A percentile compares a stretch with the other conserved stretches of the same genome.
phyloP scores from a whole-genome alignment of 139 green algal species.

The Gonium pectorale region DNA sequence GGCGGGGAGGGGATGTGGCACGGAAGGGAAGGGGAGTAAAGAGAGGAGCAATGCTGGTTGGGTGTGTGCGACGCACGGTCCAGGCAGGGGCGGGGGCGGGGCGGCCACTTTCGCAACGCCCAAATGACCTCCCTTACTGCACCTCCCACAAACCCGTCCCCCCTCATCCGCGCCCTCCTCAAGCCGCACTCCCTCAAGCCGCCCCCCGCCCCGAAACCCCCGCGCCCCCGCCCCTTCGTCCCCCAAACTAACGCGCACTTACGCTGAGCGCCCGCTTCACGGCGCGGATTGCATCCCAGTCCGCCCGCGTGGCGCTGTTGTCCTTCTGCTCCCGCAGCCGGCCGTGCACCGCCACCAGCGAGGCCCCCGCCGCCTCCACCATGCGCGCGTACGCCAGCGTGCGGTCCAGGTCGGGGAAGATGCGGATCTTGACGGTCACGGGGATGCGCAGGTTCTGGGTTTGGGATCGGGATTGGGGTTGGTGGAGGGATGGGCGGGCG shows the following conservation, averaged over 20 bases:
- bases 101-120: too few relatives aligned
- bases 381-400: constrained; percentile 95
- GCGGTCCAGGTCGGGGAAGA: constrained; percentile 85
- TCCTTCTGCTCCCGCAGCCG: constrained; percentile 93
- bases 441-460: constrained; percentile 66
- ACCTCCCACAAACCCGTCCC: too few relatives aligned
- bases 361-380: constrained; percentile 89
- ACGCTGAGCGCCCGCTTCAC: constrained; percentile 64
- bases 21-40: too few relatives aligned
- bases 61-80: too few relatives aligned
- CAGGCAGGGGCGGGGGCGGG: too few relatives aligned
- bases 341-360: constrained; percentile 95
- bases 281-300: constrained; percentile 89
- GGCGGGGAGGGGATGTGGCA: too few relatives aligned
- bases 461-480: background rate
- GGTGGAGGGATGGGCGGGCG: too few relatives aligned
- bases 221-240: background rate
- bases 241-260: background rate
- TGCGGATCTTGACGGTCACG: constrained; percentile 91
- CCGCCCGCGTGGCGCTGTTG: constrained; percentile 58
- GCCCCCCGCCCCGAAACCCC: too few relatives aligned
- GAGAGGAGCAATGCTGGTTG: too few relatives aligned
- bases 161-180: too few relatives aligned
- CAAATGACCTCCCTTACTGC: too few relatives aligned
- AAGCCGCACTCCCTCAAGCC: too few relatives aligned